Base-by-base conservation (phyloP, 331 rosid species). In the Dryas integrifolia region DNA sequence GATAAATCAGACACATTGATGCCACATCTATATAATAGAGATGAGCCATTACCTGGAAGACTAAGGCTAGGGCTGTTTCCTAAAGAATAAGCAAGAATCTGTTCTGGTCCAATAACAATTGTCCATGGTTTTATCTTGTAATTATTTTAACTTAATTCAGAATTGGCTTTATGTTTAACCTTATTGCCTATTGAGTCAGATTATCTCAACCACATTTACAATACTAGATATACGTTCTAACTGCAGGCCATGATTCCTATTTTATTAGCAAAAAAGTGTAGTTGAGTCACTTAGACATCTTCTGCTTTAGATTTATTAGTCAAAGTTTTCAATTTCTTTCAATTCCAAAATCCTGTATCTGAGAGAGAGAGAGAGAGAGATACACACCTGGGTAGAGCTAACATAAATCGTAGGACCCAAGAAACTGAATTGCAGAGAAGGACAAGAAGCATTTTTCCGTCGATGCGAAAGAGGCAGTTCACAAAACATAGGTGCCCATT, bases 401-500 rank as follows among this genome's bases (percentile, higher is more conserved):
- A 94, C 67, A 45, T 84, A 79, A 60, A 86, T 85, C 81, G 86
- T 86, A 26, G 96, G 88, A 72, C 98, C 86, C 83, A 94, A 38
- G 81, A 91, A 91, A 84, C 83, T 77, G 85, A 91, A 89, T 82
- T 88, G 97, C 67, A 91, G 80, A 74, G 91, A 69, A 74, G 91
- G 88, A 78, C 95, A 88, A 59, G 84, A 66, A 13, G 84, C 69
- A 81, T 76, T 85, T 80, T 58, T 91, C 70, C 74, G 70, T 70
- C 85, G 96, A 86, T 88, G 97, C 75, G 97, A 81, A 59, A 94
- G 96, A 63, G 98, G 97, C 65, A 94, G 87, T 81, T 94, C 97
- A 13, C 96, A 85, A 75, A 91, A 94, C 91, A 91, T 89, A 62
- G 98, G 98, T 13, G 92, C 98, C 98, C 98, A 94, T 82, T 94